Evolutionary conservation across 805 yeast genomes (phyloP).

Genomic region (Barnettozyma wickerhamii): DNA sequence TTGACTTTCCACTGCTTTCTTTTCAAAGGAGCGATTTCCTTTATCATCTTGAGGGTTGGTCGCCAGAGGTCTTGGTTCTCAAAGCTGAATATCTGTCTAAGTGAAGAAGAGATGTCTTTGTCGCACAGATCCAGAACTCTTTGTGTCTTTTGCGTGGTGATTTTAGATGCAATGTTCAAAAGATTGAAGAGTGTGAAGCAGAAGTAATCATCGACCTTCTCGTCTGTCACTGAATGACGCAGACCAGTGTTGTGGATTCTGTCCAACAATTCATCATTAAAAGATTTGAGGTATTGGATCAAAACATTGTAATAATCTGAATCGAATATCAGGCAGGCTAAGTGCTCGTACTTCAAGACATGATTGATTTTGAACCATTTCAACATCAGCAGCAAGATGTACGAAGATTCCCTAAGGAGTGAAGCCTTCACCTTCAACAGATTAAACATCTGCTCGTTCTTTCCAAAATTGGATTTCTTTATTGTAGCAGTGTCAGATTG

Average conservation of each 20-base stretch:
- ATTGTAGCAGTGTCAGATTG: slow-evolving; percentile 8
- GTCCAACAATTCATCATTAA: slow-evolving; percentile 24
- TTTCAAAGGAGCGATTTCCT: slow-evolving; percentile 80
- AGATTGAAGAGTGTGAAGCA: slow-evolving; percentile 47
- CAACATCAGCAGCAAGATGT: slow-evolving; percentile 47
- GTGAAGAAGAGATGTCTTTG: slow-evolving; percentile 55
- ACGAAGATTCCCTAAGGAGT: slow-evolving; percentile 53
- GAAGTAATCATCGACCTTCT: slow-evolving; percentile 32
- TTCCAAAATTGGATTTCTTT: neutral
- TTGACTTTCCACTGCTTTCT: slow-evolving; percentile 92
- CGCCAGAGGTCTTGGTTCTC: slow-evolving; percentile 59
- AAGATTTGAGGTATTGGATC: slow-evolving; percentile 14
- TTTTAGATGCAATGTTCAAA: slow-evolving; percentile 50
- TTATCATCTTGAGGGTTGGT: slow-evolving; percentile 70
- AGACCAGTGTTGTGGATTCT: slow-evolving; percentile 26
- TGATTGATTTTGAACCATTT: slow-evolving; percentile 82
- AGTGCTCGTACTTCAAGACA: slow-evolving; percentile 70
- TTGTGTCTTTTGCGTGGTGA: slow-evolving; percentile 67
- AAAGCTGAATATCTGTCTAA: slow-evolving; percentile 54
- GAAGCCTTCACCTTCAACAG: slow-evolving; percentile 57
- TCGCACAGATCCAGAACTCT: slow-evolving; percentile 62
- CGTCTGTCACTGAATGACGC: slow-evolving; percentile 12
- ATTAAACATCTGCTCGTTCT: slow-evolving; percentile 38
- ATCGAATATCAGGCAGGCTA: slow-evolving; percentile 71
- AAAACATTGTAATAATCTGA: slow-evolving; percentile 42